Evolutionary conservation across 2,329 filamentous ascomycete genomes (phyloP).

Genomic region (Paecilomyces formosus): DNA sequence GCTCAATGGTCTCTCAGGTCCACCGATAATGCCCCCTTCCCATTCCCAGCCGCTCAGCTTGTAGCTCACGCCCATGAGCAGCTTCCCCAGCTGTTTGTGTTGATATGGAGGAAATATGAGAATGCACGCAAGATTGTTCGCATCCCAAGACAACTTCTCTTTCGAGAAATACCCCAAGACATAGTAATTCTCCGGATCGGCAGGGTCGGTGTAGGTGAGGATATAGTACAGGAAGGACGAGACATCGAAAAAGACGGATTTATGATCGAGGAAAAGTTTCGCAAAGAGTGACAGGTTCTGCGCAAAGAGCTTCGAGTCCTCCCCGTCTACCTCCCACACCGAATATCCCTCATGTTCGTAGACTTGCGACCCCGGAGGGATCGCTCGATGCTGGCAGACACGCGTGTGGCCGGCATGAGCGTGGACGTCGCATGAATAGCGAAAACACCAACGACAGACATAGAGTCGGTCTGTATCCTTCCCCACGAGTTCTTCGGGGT

Average conservation of each 20-base stretch:
- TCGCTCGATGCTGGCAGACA: slow-evolving; percentile 48
- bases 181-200: slow-evolving; percentile 38
- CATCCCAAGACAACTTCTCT: slow-evolving; percentile 98
- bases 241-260: slow-evolving; percentile 97
- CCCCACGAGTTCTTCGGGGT: slow-evolving; percentile 59
- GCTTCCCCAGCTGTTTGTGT: slow-evolving; percentile 74
- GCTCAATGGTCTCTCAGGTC: slow-evolving; percentile 88
- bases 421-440: slow-evolving; percentile 57
- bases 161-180: slow-evolving; percentile 98
- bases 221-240: slow-evolving; percentile 91
- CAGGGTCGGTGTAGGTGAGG: slow-evolving; percentile 63
- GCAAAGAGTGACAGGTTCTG: slow-evolving; percentile 95
- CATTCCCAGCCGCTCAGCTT: slow-evolving; percentile 75
- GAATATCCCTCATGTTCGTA: slow-evolving; percentile 76
- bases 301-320: slow-evolving; percentile 79
- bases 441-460: slow-evolving; percentile 90
- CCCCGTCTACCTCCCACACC: slow-evolving; percentile 89
- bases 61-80: slow-evolving; percentile 91
- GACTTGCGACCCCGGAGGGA: slow-evolving; percentile 62
- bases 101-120: slow-evolving; percentile 95
- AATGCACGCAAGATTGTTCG: slow-evolving; percentile 96
- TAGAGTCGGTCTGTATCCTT: slow-evolving; percentile 58
- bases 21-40: slow-evolving; percentile 62
- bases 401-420: slow-evolving; percentile 32
- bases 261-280: slow-evolving; percentile 96